Evolutionary conservation across 148 eudicot species (phyloP).

Genomic region (Tetragonia tetragonoides): DNA sequence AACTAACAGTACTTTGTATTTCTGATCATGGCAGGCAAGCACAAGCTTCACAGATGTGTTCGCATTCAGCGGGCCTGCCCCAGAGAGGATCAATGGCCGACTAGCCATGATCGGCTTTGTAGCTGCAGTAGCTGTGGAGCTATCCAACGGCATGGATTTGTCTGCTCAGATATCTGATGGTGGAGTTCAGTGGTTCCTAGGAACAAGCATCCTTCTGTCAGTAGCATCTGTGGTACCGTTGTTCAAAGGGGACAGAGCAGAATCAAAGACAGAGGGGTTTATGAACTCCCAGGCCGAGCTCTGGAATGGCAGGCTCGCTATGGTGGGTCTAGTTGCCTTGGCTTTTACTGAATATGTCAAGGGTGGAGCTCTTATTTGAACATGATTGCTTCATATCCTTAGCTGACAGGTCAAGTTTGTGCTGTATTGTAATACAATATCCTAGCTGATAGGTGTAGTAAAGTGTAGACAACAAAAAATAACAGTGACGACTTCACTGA

Average conservation of each 20-base stretch:
- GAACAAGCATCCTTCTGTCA: constrained; percentile 53
- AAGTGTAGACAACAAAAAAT: too few relatives aligned
- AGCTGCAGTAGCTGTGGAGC: constrained; percentile 68
- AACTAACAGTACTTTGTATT: not conserved
- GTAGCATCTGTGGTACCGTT: constrained; percentile 63
- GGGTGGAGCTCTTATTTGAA: constrained; percentile 65
- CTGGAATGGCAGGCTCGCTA: constrained; percentile 82
- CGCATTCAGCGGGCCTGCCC: constrained; percentile 84
- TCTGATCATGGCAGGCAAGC: constrained; percentile 40
- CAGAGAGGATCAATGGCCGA: constrained; percentile 89
- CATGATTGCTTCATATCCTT: not conserved
- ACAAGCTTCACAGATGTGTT: constrained; percentile 62
- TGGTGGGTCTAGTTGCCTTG: constrained; percentile 80
- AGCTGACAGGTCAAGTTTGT: too few relatives aligned
- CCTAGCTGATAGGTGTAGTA: too few relatives aligned
- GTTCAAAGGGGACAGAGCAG: constrained; percentile 50
- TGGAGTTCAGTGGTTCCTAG: constrained; percentile 64
- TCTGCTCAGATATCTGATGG: constrained; percentile 62
- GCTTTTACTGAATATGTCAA: constrained; percentile 68
- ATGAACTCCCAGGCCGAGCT: constrained; percentile 75
- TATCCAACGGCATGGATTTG: constrained; percentile 56
- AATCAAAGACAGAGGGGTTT: constrained; percentile 37
- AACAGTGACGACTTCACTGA: too few relatives aligned
- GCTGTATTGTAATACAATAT: too few relatives aligned
- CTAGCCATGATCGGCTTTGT: constrained; percentile 87